Evolutionary conservation across 2,329 filamentous ascomycete genomes (phyloP).

Genomic region (Cercospora canescens): DNA sequence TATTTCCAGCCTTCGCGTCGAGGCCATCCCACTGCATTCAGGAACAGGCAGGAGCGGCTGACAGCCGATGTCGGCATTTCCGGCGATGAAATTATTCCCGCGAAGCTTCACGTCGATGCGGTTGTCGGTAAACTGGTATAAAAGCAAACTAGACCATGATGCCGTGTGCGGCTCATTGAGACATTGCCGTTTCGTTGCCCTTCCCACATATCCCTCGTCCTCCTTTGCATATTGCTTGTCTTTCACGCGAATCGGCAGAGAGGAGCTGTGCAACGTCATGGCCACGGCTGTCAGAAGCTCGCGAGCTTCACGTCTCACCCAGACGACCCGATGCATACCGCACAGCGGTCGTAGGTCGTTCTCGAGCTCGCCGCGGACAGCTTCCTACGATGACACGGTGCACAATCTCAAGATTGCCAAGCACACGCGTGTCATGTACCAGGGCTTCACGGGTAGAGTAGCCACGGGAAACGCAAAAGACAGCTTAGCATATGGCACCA

Average conservation of each 20-base stretch:
- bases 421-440: constrained; percentile 68
- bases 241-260: not conserved
- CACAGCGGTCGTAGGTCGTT: constrained; percentile 25
- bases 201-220: not conserved
- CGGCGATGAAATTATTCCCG: constrained; percentile 13
- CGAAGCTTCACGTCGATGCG: constrained; percentile 13
- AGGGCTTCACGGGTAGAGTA: constrained; percentile 68
- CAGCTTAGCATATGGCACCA: constrained; percentile 75
- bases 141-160: constrained; percentile 15
- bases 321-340: constrained; percentile 14
- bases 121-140: constrained; percentile 17
- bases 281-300: constrained; percentile 23
- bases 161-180: constrained; percentile 1
- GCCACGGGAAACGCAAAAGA: constrained; percentile 76
- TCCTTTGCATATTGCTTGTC: not conserved
- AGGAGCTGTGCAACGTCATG: constrained; percentile 19
- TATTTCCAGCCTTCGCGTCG: not conserved
- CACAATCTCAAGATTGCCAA: constrained; percentile 66
- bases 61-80: constrained; percentile 9
- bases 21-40: not conserved
- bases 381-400: constrained; percentile 62
- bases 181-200: not conserved
- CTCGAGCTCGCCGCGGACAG: constrained; percentile 31
- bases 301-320: constrained; percentile 22
- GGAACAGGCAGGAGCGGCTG: constrained; percentile 8